Evolutionary conservation across 768 basidiomycete genomes (phyloP), one percentile per base, ranked within the genome.

Genomic region (Mycena filopes): DNA sequence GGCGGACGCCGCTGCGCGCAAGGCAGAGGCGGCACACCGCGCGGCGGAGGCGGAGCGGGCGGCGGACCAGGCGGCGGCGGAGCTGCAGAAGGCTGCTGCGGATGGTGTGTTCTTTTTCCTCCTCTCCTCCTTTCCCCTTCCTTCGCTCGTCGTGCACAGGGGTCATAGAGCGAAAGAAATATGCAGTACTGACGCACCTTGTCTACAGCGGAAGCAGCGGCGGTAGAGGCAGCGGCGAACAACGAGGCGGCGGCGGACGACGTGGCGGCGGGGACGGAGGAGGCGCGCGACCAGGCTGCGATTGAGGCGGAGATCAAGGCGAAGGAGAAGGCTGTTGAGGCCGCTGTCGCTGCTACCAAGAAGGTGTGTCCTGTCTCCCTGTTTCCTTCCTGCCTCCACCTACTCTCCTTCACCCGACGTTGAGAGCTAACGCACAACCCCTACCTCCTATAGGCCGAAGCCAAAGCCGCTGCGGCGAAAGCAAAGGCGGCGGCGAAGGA

Each of bases 281-380:
- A 59, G 13, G 31, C 23, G n/a, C 59, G 59, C 56, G 63, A 65
- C 45, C 25, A 15, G 5, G 36, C 28, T 5, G 63, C 63, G 9
- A 59, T 65, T 28, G 50, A 65, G 63, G 21, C 29, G 41, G 63
- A 65, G 63, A 58, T 65, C 56, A 59, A 54, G 57, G 63, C 63
- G 36, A 59, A 65, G 56, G 63, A 65, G 45, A 36, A 38, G 20
- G 63, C 63, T 11, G 56, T 65, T 6, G 29, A 21, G 42, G 29
- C 11, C 13, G 63, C 63, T 1, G 63, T 40, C 36, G 63, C 49
- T 11, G 63, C 63, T 5, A 65, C 63, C 23, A 23, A 21, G 20
- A 65, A 65, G 63, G 57, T 59, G n/a, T 8, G 46, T 48, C 26
- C 26, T 33, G 20, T n/a, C 4, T 21, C 49, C n/a, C 9, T n/a